A percentile compares a stretch with the other conserved stretches of the same genome.
These are phyloP conservation scores for Fusarium sororula DNA, from an alignment of 2,329 filamentous ascomycete genomes.

Conservation along the genomic window DNA sequence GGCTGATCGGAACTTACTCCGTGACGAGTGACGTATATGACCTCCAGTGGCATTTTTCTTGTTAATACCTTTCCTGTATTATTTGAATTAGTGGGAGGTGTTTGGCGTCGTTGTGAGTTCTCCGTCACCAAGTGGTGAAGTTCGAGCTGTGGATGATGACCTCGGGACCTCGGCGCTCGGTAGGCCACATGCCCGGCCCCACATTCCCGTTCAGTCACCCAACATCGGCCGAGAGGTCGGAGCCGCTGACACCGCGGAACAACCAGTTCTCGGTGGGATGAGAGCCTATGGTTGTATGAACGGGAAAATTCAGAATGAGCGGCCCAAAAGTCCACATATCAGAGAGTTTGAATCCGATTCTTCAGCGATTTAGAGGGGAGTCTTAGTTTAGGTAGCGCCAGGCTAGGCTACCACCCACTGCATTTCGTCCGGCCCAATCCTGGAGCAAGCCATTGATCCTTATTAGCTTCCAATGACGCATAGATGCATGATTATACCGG, in stretches of 20 bases:
- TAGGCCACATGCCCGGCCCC: slow-evolving; percentile 33
- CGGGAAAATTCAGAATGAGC: not conserved
- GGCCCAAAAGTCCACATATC: not conserved
- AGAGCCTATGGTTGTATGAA: not conserved
- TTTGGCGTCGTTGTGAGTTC: not conserved
- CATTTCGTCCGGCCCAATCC: slow-evolving; percentile 17
- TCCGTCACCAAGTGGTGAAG: not conserved
- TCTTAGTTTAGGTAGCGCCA: not conserved
- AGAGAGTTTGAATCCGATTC: slow-evolving; percentile 5
- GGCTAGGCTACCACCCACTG: not conserved
- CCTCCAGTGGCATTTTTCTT: slow-evolving; percentile 69
- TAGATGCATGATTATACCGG: not conserved
- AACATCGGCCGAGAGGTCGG: slow-evolving; percentile 3
- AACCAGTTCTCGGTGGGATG: not conserved
- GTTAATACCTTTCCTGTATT: not conserved
- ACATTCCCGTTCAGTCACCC: slow-evolving; percentile 1
- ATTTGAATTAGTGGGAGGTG: not conserved
- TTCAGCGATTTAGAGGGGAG: not conserved
- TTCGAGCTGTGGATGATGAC: not conserved
- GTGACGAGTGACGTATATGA: slow-evolving; percentile 79
- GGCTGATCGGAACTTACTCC: slow-evolving; percentile 64
- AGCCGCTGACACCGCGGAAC: not conserved
- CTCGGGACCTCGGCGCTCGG: slow-evolving; percentile 33
- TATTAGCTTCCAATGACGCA: slow-evolving; percentile 7
- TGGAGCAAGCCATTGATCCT: not conserved